Evolutionary conservation across 306 rosid species (phyloP), one percentile per base, ranked within the genome.

Genomic region (Psophocarpus tetragonolobus): DNA sequence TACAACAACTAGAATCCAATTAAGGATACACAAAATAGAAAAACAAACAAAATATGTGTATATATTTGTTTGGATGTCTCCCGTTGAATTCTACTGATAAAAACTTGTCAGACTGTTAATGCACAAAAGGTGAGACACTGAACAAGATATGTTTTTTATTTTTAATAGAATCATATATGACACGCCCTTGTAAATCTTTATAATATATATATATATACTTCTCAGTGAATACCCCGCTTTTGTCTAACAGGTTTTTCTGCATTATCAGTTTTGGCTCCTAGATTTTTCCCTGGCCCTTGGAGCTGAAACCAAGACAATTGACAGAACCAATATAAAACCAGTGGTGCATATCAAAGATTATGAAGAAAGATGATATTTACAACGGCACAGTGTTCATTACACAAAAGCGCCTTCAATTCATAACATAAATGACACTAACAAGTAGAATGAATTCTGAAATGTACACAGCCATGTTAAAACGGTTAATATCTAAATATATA

Each of bases 221-320:
- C 39, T 69, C 39, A 63, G 61, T 24, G 54, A 77, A 65, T 50
- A 78, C 58, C 74, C 50, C 74, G 73, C 64, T 53, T 54, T 77
- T 79, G 68, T 65, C 17, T 73, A 41, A 66, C 54, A 12, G 33
- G 54, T 50, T 77, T 71, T 78, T 75, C 56, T 68, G 45, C 70
- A 70, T 79, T 84, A 94, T 79, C 84, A 94, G 84, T 74, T 90
- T 79, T 82, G 92, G 87, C 81, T 92, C 85, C 86, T 89, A 80
- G 92, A 85, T 76, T 92, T 92, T 85, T 91, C 97, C 85, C 85
- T 61, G 38, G 91, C 89, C 84, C 97, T 92, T 62, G 99, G 99
- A 78, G 97, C 99, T 95, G 93, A 84, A 88, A 77, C 21, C 60
- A 84, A 74, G 29, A 53, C 63, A 57, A 63, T 77, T 23, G 1